Base-by-base conservation (phyloP, 148 eudicot genomes). In the Dianthus caryophyllus region DNA sequence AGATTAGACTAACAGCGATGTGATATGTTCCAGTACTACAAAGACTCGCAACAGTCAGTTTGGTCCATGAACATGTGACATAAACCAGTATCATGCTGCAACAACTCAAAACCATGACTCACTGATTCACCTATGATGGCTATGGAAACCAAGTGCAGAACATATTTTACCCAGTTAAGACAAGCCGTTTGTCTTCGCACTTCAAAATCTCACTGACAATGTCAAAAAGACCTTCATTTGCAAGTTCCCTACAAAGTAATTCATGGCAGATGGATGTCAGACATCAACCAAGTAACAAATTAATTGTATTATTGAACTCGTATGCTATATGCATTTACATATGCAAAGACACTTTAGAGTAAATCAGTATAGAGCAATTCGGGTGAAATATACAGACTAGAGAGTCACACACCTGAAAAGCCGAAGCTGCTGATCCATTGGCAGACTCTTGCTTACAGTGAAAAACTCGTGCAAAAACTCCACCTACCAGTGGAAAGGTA, bases 381-480 rank as follows among this genome's bases (percentile, higher is more conserved):
- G 53, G 70, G 70, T 39, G 67, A 39, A 61, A 38, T 12, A 65
- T 26, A 61, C 8, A 56, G 65, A 47, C 26, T 61, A 38, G 26
- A 38, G 27, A 63, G 24, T 31, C 22, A 52, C 81, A 54, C 82
- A 95, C 99, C 97, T 84, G 74, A 80, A 90, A 56, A 95, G 79
- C 65, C 93, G 89, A 61, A 74, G 87, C 75, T 90, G 99, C 72
- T 95, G 97, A 53, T 82, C 97, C 93, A 85, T 79, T 79, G 88
- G 99, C 76, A 95, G 79, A 75, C 97, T 90, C 88, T 90, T 95
- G 80, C 96, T 90, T 76, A 88, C 73, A 55, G 84, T 81, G 75
- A 96, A 95, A 72, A 90, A 95, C 80, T 95, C 99, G 10, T 82
- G 89, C 93, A 95, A 73, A 81, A 95, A 95, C 48, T 60, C 74